phyloP scores from a whole-genome alignment of 2,329 filamentous ascomycete species.

The Aspergillus intermedius region DNA sequence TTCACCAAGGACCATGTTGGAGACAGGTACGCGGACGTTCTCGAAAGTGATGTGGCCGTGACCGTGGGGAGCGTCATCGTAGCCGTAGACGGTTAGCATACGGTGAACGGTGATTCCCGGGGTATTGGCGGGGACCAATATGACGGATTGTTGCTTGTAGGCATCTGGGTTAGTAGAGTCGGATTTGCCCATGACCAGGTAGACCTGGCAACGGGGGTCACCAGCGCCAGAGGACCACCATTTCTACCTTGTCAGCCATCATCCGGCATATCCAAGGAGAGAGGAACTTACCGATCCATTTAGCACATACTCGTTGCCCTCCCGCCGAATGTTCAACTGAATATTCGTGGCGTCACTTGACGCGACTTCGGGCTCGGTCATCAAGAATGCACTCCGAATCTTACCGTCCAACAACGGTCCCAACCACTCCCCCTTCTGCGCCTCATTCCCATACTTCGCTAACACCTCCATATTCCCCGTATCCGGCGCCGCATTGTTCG shows the following conservation, averaged over 20 bases:
- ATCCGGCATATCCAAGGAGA: not conserved
- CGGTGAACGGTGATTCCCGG: constrained; percentile 87
- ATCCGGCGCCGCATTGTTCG: constrained; percentile 85
- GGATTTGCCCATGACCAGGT: constrained; percentile 94
- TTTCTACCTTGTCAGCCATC: constrained; percentile 54
- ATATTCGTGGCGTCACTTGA: constrained; percentile 93
- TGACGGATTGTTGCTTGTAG: constrained; percentile 88
- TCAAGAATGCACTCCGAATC: constrained; percentile 84
- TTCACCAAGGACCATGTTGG: constrained; percentile 83
- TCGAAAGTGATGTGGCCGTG: constrained; percentile 88
- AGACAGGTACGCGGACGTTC: constrained; percentile 78
- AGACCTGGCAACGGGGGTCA: constrained; percentile 84
- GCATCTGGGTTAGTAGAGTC: constrained; percentile 67
- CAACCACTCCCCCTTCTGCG: constrained; percentile 79
- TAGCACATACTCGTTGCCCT: constrained; percentile 83
- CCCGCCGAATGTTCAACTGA: constrained; percentile 69
- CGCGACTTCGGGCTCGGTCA: constrained; percentile 87
- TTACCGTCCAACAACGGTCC: constrained; percentile 72
- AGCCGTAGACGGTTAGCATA: constrained; percentile 91
- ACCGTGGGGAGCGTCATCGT: constrained; percentile 96
- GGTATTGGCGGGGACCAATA: constrained; percentile 74
- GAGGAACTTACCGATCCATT: constrained; percentile 66
- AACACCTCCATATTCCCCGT: constrained; percentile 95
- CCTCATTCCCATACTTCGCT: constrained; percentile 81
- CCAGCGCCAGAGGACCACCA: constrained; percentile 98